phyloP scores from a whole-genome alignment of 495 filamentous ascomycete species.

The Penicillium cosmopolitanum region DNA sequence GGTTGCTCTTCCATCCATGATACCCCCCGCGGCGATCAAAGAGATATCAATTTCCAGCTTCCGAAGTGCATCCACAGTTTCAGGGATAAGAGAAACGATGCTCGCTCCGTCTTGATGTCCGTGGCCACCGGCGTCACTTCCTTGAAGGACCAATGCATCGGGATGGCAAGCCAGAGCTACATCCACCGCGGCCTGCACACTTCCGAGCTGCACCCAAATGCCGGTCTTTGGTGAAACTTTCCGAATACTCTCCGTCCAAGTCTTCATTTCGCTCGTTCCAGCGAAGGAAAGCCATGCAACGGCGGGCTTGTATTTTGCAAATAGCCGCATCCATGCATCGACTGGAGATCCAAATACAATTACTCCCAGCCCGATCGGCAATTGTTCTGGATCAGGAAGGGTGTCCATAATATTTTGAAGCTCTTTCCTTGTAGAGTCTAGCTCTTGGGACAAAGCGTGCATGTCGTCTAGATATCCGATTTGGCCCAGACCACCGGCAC shows the following conservation, averaged over 20 bases:
- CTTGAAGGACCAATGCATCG: slow-evolving; percentile 73
- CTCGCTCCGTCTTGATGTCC: slow-evolving; percentile 61
- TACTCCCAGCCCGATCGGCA: slow-evolving; percentile 16
- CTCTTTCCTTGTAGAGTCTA: not conserved
- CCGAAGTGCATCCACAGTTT: slow-evolving; percentile 56
- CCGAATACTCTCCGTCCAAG: slow-evolving; percentile 14
- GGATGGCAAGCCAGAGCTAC: slow-evolving; percentile 43
- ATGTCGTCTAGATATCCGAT: slow-evolving; percentile 19
- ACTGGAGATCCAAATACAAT: slow-evolving; percentile 20
- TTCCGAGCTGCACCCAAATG: slow-evolving; percentile 74
- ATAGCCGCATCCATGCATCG: slow-evolving; percentile 15
- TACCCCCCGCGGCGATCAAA: slow-evolving; percentile 71
- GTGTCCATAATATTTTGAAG: slow-evolving; percentile 5
- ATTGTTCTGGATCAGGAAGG: slow-evolving; percentile 1
- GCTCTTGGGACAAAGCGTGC: slow-evolving; percentile 9
- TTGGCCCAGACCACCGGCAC: slow-evolving; percentile 14
- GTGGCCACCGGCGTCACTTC: slow-evolving; percentile 75
- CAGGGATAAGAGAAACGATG: slow-evolving; percentile 58
- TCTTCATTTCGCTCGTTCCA: slow-evolving; percentile 1
- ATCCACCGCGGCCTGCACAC: slow-evolving; percentile 57
- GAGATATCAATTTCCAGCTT: slow-evolving; percentile 37
- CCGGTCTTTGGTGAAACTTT: slow-evolving; percentile 37
- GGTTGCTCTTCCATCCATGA: slow-evolving; percentile 63
- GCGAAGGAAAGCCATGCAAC: slow-evolving; percentile 21
- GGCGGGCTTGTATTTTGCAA: slow-evolving; percentile 11